These are phyloP conservation scores for Buxus sempervirens DNA, from an alignment of 164 flowering plant species.

Conservation along the genomic window DNA sequence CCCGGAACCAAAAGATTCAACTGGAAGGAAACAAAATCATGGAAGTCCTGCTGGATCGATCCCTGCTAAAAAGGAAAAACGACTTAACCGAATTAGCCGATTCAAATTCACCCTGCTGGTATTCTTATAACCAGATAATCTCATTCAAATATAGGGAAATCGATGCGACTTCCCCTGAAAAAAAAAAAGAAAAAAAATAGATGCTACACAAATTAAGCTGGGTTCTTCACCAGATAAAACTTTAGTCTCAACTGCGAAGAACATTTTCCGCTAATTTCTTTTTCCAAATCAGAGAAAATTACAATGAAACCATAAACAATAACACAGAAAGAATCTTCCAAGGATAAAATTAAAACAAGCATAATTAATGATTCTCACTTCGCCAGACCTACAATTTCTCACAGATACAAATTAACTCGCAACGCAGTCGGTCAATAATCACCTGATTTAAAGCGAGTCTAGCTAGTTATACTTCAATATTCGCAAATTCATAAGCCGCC, in stretches of 20 bases:
- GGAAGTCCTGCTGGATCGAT: background rate
- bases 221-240: background rate
- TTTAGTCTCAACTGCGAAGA: background rate
- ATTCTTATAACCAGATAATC: background rate
- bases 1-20: background rate
- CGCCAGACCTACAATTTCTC: background rate
- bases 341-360: background rate
- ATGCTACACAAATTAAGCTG: background rate
- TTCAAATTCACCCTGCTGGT: no score
- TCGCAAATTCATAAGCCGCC: no score
- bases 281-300: no score
- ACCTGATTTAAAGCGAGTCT: background rate
- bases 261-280: background rate
- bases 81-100: background rate
- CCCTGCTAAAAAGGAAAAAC: background rate
- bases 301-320: background rate
- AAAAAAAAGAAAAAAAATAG: no score
- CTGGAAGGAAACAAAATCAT: background rate
- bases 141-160: background rate
- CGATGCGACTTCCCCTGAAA: background rate
- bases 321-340: background rate
- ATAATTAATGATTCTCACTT: background rate
- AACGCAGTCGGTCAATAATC: background rate
- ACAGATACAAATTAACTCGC: background rate
- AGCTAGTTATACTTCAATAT: background rate